Evolutionary conservation across 257 asterid species (phyloP).

Genomic region (Apocynum venetum): DNA sequence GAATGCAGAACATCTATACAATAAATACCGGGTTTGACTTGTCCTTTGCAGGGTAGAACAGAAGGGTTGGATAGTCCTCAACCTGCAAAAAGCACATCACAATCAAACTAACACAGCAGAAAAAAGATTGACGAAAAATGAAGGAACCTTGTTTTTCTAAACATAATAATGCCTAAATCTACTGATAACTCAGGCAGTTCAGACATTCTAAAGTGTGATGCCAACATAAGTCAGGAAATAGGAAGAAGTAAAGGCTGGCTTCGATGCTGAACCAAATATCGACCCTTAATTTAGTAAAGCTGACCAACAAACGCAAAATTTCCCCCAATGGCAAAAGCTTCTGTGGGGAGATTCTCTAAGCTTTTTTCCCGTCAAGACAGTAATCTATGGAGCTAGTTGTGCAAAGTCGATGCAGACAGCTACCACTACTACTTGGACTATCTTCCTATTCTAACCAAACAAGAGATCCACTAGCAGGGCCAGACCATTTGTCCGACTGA

Average conservation of each 20-base stretch:
- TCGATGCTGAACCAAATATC: not conserved
- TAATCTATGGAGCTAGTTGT: too few species aligned
- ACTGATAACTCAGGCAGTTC: not conserved
- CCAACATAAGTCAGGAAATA: not conserved
- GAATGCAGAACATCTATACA: not conserved
- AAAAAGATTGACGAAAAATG: not conserved
- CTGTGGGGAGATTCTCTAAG: too few species aligned
- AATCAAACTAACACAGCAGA: too few species aligned
- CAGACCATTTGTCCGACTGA: not conserved
- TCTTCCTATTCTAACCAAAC: not conserved
- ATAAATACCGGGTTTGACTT: conserved; percentile 60
- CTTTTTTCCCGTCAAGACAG: too few species aligned
- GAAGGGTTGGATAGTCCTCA: conserved; percentile 72
- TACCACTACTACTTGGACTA: too few species aligned
- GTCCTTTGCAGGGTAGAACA: conserved; percentile 69
- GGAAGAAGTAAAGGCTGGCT: not conserved
- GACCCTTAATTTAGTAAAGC: not conserved
- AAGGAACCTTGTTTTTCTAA: not conserved
- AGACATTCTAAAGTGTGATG: not conserved
- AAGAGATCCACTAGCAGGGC: not conserved
- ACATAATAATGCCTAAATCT: not conserved
- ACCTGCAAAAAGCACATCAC: conserved; percentile 39
- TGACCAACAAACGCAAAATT: not conserved
- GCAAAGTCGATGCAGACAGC: too few species aligned
- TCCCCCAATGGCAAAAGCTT: not conserved